Evolutionary conservation across 129 eudicot genomes (phyloP).

Genomic region (Lactuca saligna): DNA sequence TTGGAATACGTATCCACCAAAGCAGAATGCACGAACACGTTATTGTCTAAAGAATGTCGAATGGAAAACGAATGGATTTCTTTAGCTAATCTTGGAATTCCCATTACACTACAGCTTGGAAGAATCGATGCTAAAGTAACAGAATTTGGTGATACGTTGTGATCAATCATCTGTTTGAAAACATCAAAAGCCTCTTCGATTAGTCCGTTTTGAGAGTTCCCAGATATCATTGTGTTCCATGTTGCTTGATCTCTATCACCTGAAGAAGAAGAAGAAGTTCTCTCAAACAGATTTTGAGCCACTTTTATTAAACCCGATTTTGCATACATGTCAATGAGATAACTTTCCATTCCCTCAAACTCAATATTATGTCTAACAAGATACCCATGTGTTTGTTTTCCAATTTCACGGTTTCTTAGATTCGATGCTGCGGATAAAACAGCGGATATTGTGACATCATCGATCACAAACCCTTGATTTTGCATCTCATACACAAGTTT

Average conservation of each 20-base stretch:
- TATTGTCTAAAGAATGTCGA: conserved; percentile 51
- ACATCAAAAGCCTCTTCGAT: conserved; percentile 60
- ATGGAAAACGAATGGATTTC: conserved; percentile 66
- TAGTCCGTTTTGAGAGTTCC: conserved; percentile 66
- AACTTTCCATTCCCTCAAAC: conserved; percentile 76
- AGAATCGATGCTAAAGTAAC: conserved; percentile 80
- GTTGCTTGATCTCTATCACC: conserved; percentile 65
- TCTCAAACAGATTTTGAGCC: conserved; percentile 59
- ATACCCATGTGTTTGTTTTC: conserved; percentile 80
- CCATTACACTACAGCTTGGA: conserved; percentile 60
- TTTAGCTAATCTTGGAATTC: conserved; percentile 58
- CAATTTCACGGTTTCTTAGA: conserved; percentile 57
- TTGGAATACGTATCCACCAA: conserved; percentile 86
- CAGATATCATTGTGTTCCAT: conserved; percentile 84
- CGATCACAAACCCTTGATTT: conserved; percentile 60
- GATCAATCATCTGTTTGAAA: conserved; percentile 60
- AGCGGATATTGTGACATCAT: conserved; percentile 67
- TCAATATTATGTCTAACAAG: conserved; percentile 64
- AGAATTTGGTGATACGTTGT: conserved; percentile 56
- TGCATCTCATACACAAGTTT: conserved; percentile 80
- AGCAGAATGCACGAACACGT: conserved; percentile 76
- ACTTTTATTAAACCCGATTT: conserved; percentile 59
- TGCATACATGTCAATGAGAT: conserved; percentile 83
- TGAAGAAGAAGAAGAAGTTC: conserved; percentile 18
- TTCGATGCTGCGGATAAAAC: conserved; percentile 86